Base-by-base conservation (phyloP, 1,139 yeast species). In the Blastobotrys apis region DNA sequence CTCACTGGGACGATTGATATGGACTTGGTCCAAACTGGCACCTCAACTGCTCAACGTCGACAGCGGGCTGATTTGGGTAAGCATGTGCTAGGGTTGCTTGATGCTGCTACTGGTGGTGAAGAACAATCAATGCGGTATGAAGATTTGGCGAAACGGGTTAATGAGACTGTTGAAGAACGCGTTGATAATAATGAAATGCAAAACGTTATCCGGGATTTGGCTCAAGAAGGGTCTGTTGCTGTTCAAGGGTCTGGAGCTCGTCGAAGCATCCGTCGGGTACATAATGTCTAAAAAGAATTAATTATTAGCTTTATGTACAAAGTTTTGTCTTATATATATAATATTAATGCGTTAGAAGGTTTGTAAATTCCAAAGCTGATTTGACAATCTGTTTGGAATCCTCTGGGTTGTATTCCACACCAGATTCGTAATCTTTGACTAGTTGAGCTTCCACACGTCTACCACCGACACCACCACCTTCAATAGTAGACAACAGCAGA, bases 21-120 rank as follows among this genome's bases (percentile, higher is more conserved):
- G 97, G 97, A 88, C 64, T 73, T 94, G 66, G 88, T 92, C 27
- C 97, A 90, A 67, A 92, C 97, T 0, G 98, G 98, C 47, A 88
- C 94, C 31, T 86, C 97, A 0, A 76, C 86, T 2, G 86, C 94
- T 3, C 95, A 90, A 64, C 75, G 97, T 62, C 78, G 82, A 57
- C 65, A 82, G 59, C 84, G 80, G 55, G 88, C 84, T 51, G 94
- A 84, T 59, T 71, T 87, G 53, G 74, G 78, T 29, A 75, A 77
- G 47, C 85, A 79, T 51, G 71, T 88, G 3, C 58, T 45, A 87
- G 88, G 37, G 83, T 79, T 54, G 78, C 81, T 53, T 77, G 77
- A 52, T 69, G 84, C 60, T 71, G 84, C 66, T 71, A 78, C 29
- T 17, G 53, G 48, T n/a, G 51, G 43, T 9, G 43, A 41, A 9